Conservation (phyloP, 768 basidiomycete species). For the Calocybe gangraenosa region DNA sequence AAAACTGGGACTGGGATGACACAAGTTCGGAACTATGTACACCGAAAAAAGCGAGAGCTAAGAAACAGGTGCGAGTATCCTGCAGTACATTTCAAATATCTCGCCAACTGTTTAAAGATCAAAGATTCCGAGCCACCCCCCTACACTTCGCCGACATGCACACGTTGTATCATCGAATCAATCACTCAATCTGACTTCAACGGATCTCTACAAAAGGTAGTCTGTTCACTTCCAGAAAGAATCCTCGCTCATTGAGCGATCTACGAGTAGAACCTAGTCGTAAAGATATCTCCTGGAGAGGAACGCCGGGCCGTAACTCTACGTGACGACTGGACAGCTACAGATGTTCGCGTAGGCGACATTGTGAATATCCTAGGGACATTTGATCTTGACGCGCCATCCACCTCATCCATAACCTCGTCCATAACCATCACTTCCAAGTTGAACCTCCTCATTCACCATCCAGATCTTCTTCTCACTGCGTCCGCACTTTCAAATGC, state of each 20-base stretch:
- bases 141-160: conserved; percentile 34
- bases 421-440: conserved; percentile 59
- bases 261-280: conserved; percentile 42
- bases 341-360: conserved; percentile 66
- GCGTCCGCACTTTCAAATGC: conserved; percentile 86
- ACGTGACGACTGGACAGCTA: conserved; percentile 73
- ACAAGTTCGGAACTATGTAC: conserved; percentile 46
- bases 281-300: conserved; percentile 35
- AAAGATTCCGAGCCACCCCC: conserved; percentile 14
- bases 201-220: conserved; percentile 39
- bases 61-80: conserved; percentile 18
- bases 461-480: conserved; percentile 90
- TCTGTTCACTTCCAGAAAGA: conserved; percentile 1
- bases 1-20: conserved; percentile 67
- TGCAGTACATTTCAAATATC: neutral
- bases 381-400: conserved; percentile 24
- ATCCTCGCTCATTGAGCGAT: neutral
- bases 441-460: conserved; percentile 73
- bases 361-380: conserved; percentile 71
- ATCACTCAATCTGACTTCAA: conserved; percentile 32
- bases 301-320: conserved; percentile 52
- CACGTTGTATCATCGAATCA: conserved; percentile 52
- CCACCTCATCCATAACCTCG: conserved; percentile 29
- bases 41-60: conserved; percentile 41
- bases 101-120: conserved; percentile 10